Evolutionary conservation across 805 yeast genomes (phyloP).

Genomic region (Sungouiozyma ichnusensis): DNA sequence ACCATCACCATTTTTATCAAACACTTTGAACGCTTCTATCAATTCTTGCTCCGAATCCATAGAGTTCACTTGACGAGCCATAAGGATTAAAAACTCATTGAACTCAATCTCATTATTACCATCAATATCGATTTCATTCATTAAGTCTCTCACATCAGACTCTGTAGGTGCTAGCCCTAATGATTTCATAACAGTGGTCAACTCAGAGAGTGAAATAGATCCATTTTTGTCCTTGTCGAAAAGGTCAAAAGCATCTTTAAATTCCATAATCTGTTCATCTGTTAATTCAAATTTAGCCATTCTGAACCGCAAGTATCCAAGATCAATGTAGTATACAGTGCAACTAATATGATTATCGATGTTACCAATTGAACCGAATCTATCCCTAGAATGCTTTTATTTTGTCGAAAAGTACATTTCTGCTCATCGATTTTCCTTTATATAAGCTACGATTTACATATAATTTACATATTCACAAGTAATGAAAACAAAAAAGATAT

Average conservation of each 20-base stretch:
- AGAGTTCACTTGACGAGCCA: conserved; percentile 87
- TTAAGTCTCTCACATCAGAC: conserved; percentile 86
- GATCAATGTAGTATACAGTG: neutral
- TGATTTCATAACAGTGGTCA: conserved; percentile 98
- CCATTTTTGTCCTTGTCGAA: conserved; percentile 96
- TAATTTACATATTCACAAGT: neutral
- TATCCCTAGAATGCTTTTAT: too few relatives aligned
- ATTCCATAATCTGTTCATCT: conserved; percentile 90
- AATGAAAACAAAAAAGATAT: neutral
- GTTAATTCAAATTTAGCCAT: conserved; percentile 36
- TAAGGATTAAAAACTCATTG: conserved; percentile 70
- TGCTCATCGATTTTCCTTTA: neutral
- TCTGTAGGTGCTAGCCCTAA: conserved; percentile 94
- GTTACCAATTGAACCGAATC: too few relatives aligned
- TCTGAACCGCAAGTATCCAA: neutral
- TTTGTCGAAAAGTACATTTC: too few relatives aligned
- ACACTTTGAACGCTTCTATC: conserved; percentile 94
- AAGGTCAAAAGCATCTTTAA: conserved; percentile 91
- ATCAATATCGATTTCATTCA: conserved; percentile 92
- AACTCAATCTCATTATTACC: conserved; percentile 84
- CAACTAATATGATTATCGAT: too few relatives aligned
- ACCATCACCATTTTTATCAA: conserved; percentile 94
- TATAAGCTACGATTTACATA: neutral
- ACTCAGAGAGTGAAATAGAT: conserved; percentile 84
- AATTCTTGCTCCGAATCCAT: conserved; percentile 95